These are phyloP conservation scores for Thermothielavioides terrestris DNA, from an alignment of 495 filamentous ascomycete genomes.

Conservation along the genomic window DNA sequence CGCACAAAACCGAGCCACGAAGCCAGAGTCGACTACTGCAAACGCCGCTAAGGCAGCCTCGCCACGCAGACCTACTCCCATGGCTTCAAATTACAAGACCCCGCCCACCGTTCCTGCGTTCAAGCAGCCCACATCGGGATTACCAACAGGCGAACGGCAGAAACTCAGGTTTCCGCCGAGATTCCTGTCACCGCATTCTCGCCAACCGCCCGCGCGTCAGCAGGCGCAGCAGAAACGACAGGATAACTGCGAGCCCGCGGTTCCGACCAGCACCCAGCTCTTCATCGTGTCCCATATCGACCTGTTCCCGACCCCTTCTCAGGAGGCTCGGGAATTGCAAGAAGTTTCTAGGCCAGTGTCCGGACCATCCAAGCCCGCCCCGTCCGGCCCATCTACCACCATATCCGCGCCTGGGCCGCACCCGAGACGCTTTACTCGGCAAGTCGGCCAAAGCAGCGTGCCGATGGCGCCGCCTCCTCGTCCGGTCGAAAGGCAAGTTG, in stretches of 20 bases:
- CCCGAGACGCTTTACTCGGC: neutral
- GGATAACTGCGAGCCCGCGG: neutral
- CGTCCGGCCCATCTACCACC: neutral
- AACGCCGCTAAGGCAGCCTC: neutral
- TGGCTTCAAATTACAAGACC: neutral
- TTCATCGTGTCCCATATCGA: slow-evolving; percentile 40
- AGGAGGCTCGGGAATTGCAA: slow-evolving; percentile 38
- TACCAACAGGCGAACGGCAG: slow-evolving; percentile 1
- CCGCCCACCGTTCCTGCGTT: neutral
- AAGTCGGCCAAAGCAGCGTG: no score
- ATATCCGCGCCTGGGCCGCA: neutral
- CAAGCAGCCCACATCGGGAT: slow-evolving; percentile 5
- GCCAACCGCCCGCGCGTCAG: neutral
- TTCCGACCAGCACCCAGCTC: slow-evolving; percentile 35
- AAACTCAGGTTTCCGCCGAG: slow-evolving; percentile 13
- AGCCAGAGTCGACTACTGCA: no score
- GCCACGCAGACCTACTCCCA: neutral
- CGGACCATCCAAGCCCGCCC: neutral
- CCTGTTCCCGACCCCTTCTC: slow-evolving; percentile 41
- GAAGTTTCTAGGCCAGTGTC: neutral
- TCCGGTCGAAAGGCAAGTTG: neutral
- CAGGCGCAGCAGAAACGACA: neutral
- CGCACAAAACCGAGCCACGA: neutral
- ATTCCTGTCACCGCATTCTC: slow-evolving; percentile 9
- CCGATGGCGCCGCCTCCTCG: no score